Percentiles rank a stretch among this genome's conserved stretches.
These are phyloP conservation scores for Neoarthrinium moseri DNA, from an alignment of 2,329 filamentous ascomycete genomes.

Conservation along the genomic window DNA sequence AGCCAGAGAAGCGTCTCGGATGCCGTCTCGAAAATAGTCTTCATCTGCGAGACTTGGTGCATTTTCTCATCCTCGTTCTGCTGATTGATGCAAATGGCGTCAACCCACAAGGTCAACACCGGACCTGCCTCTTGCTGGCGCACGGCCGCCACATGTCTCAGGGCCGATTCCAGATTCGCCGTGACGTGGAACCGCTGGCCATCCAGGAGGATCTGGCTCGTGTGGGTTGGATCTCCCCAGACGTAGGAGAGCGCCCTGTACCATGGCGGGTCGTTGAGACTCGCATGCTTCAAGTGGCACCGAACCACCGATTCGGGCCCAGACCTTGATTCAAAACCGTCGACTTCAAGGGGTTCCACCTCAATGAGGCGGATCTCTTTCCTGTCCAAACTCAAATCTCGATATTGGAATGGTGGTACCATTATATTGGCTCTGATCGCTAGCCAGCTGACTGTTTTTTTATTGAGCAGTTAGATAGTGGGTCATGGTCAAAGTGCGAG, in stretches of 20 bases:
- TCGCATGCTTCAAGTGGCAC: too few species aligned
- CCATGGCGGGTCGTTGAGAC: not conserved
- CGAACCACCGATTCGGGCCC: too few species aligned
- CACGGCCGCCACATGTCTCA: not conserved
- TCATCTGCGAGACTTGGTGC: not conserved
- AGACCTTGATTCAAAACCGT: too few species aligned
- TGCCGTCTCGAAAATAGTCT: not conserved
- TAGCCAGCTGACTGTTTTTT: too few species aligned
- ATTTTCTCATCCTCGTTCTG: not conserved
- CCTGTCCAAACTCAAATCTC: too few species aligned
- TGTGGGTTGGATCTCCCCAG: constrained; percentile 2
- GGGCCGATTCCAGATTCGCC: not conserved
- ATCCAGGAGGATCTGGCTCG: not conserved
- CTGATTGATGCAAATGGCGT: constrained; percentile 3
- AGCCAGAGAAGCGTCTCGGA: not conserved
- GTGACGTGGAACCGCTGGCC: not conserved
- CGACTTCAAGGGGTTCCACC: too few species aligned
- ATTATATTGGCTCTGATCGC: too few species aligned
- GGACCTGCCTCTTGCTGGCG: not conserved
- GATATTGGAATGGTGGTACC: too few species aligned
- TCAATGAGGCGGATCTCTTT: too few species aligned
- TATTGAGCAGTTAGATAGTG: too few species aligned
- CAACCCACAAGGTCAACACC: constrained; percentile 1
- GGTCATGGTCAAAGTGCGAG: too few species aligned
- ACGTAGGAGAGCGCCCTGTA: constrained; percentile 5